These are phyloP conservation scores for Mantamonas sphyraenae DNA, from an alignment of 78 protist species.

Conservation along the genomic window DNA sequence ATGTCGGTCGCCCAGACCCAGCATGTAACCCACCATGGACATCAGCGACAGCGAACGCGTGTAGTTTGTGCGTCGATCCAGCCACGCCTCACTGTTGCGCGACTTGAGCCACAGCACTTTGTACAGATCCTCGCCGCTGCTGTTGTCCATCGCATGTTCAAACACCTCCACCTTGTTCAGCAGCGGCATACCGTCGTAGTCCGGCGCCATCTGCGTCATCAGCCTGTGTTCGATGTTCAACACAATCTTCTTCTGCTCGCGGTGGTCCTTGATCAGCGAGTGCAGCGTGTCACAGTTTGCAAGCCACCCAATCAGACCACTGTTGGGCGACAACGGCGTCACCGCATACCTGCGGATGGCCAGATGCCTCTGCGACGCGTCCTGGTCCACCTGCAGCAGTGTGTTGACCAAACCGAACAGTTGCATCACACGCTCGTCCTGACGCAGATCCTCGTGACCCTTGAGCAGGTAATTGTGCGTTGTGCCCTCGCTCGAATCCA, in stretches of 20 bases:
- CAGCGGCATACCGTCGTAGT: slow-evolving; percentile 81
- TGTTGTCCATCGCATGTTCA: slow-evolving; percentile 69
- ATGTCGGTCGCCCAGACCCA: slow-evolving; percentile 96
- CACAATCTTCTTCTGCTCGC: slow-evolving; percentile 62
- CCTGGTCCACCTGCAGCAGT: slow-evolving; percentile 63
- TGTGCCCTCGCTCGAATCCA: slow-evolving; percentile 79
- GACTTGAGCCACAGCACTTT: slow-evolving; percentile 85
- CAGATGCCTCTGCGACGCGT: slow-evolving; percentile 53
- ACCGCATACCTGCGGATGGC: slow-evolving; percentile 69
- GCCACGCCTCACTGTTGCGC: slow-evolving; percentile 54
- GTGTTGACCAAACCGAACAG: slow-evolving; percentile 97
- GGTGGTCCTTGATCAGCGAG: slow-evolving; percentile 69
- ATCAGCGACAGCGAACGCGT: slow-evolving; percentile 76
- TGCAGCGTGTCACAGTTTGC: slow-evolving; percentile 86
- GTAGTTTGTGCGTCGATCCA: slow-evolving; percentile 63
- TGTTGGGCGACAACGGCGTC: slow-evolving; percentile 61
- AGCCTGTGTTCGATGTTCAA: slow-evolving; percentile 68
- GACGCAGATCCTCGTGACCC: slow-evolving; percentile 96
- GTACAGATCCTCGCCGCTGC: slow-evolving; percentile 89
- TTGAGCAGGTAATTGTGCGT: slow-evolving; percentile 84
- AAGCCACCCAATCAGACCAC: slow-evolving; percentile 88
- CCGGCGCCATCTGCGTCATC: slow-evolving; percentile 84
- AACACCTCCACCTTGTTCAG: slow-evolving; percentile 93
- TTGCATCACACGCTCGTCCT: slow-evolving; percentile 95
- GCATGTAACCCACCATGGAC: slow-evolving; percentile 88